These are phyloP conservation scores for Ceratocystis cacaofunesta DNA, from an alignment of 2,329 filamentous ascomycete species.

Conservation along the genomic window DNA sequence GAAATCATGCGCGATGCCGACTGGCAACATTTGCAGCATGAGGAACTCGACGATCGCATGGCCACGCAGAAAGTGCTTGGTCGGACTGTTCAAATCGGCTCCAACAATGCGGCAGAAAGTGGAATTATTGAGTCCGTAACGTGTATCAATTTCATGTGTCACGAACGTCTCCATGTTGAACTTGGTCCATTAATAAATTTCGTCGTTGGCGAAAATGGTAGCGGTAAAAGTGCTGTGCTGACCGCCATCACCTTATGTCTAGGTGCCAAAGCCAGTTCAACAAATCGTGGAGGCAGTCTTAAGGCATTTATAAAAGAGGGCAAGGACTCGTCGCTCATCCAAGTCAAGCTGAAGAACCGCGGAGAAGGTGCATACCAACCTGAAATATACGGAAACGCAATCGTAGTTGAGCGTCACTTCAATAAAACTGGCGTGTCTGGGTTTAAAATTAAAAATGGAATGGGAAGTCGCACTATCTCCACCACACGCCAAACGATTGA, in stretches of 20 bases:
- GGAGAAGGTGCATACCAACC: slow-evolving; percentile 72
- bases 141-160: slow-evolving; percentile 94
- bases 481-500: slow-evolving; percentile 77
- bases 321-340: slow-evolving; percentile 56
- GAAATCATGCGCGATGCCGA: slow-evolving; percentile 44
- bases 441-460: slow-evolving; percentile 70
- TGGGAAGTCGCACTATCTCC: slow-evolving; percentile 53
- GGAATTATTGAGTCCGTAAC: slow-evolving; percentile 80
- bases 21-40: slow-evolving; percentile 42
- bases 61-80: slow-evolving; percentile 45
- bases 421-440: slow-evolving; percentile 56
- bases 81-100: slow-evolving; percentile 27
- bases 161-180: slow-evolving; percentile 62
- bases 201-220: slow-evolving; percentile 93
- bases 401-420: slow-evolving; percentile 86
- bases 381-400: slow-evolving; percentile 67
- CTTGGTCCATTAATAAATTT: slow-evolving; percentile 96
- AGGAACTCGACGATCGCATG: slow-evolving; percentile 44
- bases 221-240: slow-evolving; percentile 89
- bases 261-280: slow-evolving; percentile 85
- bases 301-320: slow-evolving; percentile 88
- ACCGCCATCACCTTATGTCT: slow-evolving; percentile 87
- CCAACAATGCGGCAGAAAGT: slow-evolving; percentile 64
- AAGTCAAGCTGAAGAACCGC: slow-evolving; percentile 81
- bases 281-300: slow-evolving; percentile 78